A percentile compares a stretch with the other conserved stretches of the same genome.
phyloP scores from a whole-genome alignment of 148 eudicot genomes.

The Suaeda aralocaspica region DNA sequence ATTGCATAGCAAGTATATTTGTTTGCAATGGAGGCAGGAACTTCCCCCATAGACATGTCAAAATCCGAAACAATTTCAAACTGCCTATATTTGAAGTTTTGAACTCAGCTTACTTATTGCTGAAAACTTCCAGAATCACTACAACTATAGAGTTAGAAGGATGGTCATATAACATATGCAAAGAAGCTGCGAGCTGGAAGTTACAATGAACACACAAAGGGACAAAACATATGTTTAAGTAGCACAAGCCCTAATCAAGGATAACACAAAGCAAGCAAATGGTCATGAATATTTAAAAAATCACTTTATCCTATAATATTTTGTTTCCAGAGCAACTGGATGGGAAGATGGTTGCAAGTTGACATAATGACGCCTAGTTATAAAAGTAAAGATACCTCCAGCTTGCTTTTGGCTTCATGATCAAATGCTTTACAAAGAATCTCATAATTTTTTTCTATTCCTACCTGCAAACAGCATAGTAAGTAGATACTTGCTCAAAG shows the following conservation, averaged over 20 bases:
- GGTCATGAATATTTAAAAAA: not conserved
- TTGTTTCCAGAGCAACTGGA: not conserved
- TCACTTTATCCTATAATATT: not conserved
- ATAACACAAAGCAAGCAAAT: not conserved
- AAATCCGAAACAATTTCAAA: too few relatives aligned
- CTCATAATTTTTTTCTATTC: conserved; percentile 60
- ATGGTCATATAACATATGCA: too few relatives aligned
- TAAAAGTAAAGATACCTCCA: conserved; percentile 27
- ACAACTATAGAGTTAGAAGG: too few relatives aligned
- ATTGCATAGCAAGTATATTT: too few relatives aligned
- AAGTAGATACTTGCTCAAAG: conserved; percentile 9
- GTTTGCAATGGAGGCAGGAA: too few relatives aligned
- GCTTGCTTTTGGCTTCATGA: conserved; percentile 52
- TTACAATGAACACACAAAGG: too few relatives aligned
- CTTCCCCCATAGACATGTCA: too few relatives aligned
- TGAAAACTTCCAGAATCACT: too few relatives aligned
- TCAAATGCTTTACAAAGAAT: conserved; percentile 77
- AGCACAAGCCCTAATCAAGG: not conserved
- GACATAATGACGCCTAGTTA: conserved; percentile 1
- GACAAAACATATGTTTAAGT: too few relatives aligned
- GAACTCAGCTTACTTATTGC: too few relatives aligned
- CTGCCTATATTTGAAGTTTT: too few relatives aligned
- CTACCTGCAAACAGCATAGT: conserved; percentile 43
- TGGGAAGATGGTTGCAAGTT: conserved; percentile 7
- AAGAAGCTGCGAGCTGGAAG: too few relatives aligned